Conservation (phyloP, 1,284 basidiomycete species). For the Singerocomus rubriflavus region DNA sequence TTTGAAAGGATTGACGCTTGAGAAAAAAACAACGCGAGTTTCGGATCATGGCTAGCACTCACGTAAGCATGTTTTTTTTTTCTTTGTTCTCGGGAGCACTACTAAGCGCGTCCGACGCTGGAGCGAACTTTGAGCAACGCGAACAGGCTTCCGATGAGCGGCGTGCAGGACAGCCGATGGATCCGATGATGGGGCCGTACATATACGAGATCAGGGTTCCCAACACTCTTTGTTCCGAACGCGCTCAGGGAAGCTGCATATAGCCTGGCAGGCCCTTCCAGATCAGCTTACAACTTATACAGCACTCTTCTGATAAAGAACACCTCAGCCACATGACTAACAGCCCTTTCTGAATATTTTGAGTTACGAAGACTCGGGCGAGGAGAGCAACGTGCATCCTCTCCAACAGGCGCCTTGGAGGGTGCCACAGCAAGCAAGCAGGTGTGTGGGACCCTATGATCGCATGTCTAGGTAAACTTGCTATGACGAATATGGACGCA, state of each 20-base stretch:
- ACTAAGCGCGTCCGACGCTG: too few species aligned
- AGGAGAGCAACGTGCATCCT: conserved; percentile 21
- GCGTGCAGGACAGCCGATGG: conserved; percentile 18
- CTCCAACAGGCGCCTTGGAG: conserved; percentile 12
- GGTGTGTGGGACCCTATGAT: conserved; percentile 28
- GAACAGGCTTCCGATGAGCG: conserved; percentile 13
- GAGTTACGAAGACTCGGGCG: conserved; percentile 11
- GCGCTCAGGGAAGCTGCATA: conserved; percentile 24
- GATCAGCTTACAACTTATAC: conserved; percentile 15
- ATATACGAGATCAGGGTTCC: conserved; percentile 22
- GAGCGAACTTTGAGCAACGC: background rate
- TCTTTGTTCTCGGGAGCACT: background rate
- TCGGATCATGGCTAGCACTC: conserved; percentile 11
- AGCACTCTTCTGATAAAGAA: conserved; percentile 30
- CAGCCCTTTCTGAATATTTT: conserved; percentile 15
- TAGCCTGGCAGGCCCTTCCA: conserved; percentile 19
- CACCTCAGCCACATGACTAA: conserved; percentile 34
- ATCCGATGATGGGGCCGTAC: conserved; percentile 20
- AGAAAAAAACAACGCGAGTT: conserved; percentile 1
- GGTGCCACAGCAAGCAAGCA: conserved; percentile 21
- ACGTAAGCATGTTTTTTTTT: too few species aligned
- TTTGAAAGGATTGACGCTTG: conserved; percentile 4
- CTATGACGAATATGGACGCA: conserved; percentile 28
- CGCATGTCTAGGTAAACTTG: conserved; percentile 17
- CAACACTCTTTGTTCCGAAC: conserved; percentile 27